Conservation (phyloP, 805 yeast species). For the Schwanniomyces occidentalis region DNA sequence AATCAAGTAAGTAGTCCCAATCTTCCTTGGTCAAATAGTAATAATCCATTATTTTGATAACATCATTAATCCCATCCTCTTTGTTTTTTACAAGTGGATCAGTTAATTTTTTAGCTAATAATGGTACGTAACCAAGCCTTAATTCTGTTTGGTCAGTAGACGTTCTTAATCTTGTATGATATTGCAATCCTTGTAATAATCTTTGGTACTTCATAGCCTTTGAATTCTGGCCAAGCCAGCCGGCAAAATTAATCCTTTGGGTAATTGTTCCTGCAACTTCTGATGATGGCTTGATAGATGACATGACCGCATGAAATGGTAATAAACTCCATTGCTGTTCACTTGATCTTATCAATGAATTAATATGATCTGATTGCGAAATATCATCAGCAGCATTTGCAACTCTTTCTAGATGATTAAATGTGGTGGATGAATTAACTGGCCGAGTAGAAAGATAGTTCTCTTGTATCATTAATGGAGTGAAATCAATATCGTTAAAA, state of each 20-base stretch:
- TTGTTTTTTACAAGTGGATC: constrained; percentile 58
- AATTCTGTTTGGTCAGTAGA: constrained; percentile 74
- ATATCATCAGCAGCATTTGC: constrained; percentile 85
- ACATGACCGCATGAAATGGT: constrained; percentile 87
- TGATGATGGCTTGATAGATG: constrained; percentile 78
- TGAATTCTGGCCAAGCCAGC: constrained; percentile 90
- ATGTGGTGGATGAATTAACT: constrained; percentile 37
- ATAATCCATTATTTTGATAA: constrained; percentile 74
- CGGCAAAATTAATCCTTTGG: constrained; percentile 75
- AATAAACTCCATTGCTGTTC: constrained; percentile 94
- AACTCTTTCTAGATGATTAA: constrained; percentile 58
- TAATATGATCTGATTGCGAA: constrained; percentile 82
- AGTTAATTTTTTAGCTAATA: constrained; percentile 55
- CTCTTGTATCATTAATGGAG: constrained; percentile 95
- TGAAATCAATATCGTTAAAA: constrained; percentile 91
- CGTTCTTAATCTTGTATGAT: constrained; percentile 80
- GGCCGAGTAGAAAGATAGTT: constrained; percentile 78
- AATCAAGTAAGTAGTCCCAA: constrained; percentile 85
- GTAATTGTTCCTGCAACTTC: constrained; percentile 69
- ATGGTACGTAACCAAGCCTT: constrained; percentile 74
- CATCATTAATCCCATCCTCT: constrained; percentile 62
- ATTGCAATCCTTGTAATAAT: constrained; percentile 80
- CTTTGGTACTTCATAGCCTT: constrained; percentile 77
- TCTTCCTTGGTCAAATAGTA: constrained; percentile 88
- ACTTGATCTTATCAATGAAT: constrained; percentile 77